Evolutionary conservation across 2,329 filamentous ascomycete genomes (phyloP), one percentile per base, ranked within the genome.

Genomic region (Botryotinia globosa): DNA sequence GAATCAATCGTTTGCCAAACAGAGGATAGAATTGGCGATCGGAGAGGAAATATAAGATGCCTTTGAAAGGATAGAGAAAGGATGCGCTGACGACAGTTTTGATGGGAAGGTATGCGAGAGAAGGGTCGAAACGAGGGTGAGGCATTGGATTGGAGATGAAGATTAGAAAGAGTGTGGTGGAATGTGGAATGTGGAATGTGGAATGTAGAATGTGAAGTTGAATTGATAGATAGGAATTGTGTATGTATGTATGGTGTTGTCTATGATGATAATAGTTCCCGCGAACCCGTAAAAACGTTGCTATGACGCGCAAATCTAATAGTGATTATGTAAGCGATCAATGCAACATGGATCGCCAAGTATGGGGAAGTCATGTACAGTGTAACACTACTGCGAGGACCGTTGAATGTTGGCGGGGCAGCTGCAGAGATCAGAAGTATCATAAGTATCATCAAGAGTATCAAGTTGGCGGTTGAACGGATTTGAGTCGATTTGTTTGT

Each of bases 1-100:
- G 94, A 0, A 98, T 83, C 4, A 99, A 85, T 25, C 94, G 90
- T 37, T 92, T 86, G 73, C 88, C 85, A 76, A 97, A 91, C 1
- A 98, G 87, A 37, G 94, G 94, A 82, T 92, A 97, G 76, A 96
- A 91, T 77, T 92, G 94, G 34, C 89, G 90, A 80, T 94, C 92
- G 45, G 87, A 85, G 68, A 89, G 77, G 82, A 97, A 97, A 83
- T 95, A 97, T 84, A 89, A 90, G 79, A 98, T 90, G 75, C 96
- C 95, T 82, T 91, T 84, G 69, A 90, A 79, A 29, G 89, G 89
- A 75, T 88, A 90, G 5, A 85, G 85, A 3, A 74, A 78, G 4
- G 79, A 79, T 2, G 78, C 74, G 51, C 75, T 76, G 73, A 80
- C 77, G 29, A 79, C 76, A 45, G 75, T 74, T 42, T 74, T 74